phyloP scores from a whole-genome alignment of 352 stramenopile species.

The Phytophthora cactorum region DNA sequence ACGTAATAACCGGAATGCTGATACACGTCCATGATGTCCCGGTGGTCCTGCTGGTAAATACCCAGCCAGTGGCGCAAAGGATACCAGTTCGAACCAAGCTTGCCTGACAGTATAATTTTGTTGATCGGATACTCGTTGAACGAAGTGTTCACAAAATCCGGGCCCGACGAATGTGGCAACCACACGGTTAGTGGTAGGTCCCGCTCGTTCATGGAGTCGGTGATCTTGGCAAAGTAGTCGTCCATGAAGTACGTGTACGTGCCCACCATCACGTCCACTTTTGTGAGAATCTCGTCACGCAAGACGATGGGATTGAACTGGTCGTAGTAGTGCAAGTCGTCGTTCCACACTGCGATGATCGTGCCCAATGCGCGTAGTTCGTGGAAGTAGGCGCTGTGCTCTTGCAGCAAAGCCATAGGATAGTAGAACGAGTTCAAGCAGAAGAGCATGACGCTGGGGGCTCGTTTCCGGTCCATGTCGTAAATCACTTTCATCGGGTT shows the following conservation, averaged over 20 bases:
- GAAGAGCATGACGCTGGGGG: conserved; percentile 76
- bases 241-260: conserved; percentile 84
- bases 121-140: conserved; percentile 79
- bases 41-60: conserved; percentile 54
- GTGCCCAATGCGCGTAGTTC: conserved; percentile 69
- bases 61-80: conserved; percentile 75
- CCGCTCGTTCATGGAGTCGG: conserved; percentile 46
- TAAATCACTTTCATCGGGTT: conserved; percentile 69
- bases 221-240: conserved; percentile 77
- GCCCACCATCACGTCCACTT: conserved; percentile 67
- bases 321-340: conserved; percentile 84
- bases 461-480: conserved; percentile 63
- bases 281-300: conserved; percentile 69
- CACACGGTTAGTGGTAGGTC: conserved; percentile 71
- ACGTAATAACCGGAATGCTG: conserved; percentile 61
- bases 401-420: conserved; percentile 66
- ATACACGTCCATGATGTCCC: conserved; percentile 66
- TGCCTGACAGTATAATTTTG: conserved; percentile 75
- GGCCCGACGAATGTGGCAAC: conserved; percentile 68
- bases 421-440: conserved; percentile 80
- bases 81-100: conserved; percentile 60
- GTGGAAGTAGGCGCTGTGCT: conserved; percentile 73
- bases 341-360: conserved; percentile 78
- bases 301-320: conserved; percentile 69
- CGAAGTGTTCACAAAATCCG: conserved; percentile 64